phyloP scores from a whole-genome alignment of 805 yeast genomes.

The Candida insectorum region DNA sequence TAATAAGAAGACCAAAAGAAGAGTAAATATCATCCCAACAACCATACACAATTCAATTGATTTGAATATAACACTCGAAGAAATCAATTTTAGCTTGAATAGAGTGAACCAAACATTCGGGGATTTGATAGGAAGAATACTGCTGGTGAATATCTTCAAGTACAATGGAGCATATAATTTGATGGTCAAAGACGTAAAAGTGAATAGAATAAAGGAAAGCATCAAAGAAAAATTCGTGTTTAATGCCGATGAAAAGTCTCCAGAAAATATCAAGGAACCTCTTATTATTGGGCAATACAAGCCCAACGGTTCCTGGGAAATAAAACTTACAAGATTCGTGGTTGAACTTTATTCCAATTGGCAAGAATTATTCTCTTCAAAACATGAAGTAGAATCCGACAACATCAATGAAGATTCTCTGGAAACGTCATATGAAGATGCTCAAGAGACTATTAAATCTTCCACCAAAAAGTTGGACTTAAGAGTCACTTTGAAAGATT shows the following conservation, averaged over 20 bases:
- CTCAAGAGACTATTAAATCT: not conserved
- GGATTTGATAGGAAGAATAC: constrained; percentile 13
- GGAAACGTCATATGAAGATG: not conserved
- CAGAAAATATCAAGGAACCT: constrained; percentile 5
- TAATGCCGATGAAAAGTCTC: constrained; percentile 17
- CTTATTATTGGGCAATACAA: constrained; percentile 6
- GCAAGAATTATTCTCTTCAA: constrained; percentile 12
- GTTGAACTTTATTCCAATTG: constrained; percentile 11
- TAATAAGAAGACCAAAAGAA: constrained; percentile 14
- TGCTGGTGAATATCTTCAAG: constrained; percentile 16
- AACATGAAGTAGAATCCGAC: too few relatives aligned
- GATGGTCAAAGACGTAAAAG: constrained; percentile 14
- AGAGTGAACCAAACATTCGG: constrained; percentile 24
- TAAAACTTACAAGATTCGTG: constrained; percentile 7
- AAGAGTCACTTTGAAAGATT: constrained; percentile 43
- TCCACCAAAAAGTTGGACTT: constrained; percentile 19
- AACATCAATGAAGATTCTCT: not conserved
- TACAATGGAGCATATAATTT: constrained; percentile 22
- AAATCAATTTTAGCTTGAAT: constrained; percentile 14
- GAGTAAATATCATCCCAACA: constrained; percentile 10
- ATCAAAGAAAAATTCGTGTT: constrained; percentile 13
- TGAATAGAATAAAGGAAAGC: constrained; percentile 13
- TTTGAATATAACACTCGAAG: constrained; percentile 26
- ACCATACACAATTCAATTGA: constrained; percentile 33
- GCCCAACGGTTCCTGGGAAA: constrained; percentile 4